Percentiles rank a stretch among this genome's conserved stretches.
Conservation (phyloP, 768 basidiomycete species). For the Bullera alba region DNA sequence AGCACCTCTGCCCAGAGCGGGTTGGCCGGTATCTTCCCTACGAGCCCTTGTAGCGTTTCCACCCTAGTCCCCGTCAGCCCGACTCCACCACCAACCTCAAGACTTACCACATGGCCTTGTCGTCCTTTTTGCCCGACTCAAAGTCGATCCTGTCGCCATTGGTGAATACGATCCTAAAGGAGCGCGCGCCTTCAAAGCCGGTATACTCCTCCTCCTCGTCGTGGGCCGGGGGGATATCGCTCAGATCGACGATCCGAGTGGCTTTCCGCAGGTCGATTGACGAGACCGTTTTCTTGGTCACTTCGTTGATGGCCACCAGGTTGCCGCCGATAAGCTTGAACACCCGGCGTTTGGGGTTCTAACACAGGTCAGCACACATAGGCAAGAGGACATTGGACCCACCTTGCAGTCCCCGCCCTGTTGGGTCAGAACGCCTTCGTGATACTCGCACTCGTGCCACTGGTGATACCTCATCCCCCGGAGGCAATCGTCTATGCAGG, state of each 20-base stretch:
- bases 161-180: conserved; percentile 67
- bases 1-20: conserved; percentile 83
- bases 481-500: conserved; percentile 86
- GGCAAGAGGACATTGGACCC: conserved; percentile 42
- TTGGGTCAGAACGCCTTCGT: conserved; percentile 87
- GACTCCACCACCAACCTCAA: conserved; percentile 5
- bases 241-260: conserved; percentile 64
- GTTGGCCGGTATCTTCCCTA: conserved; percentile 84
- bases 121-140: conserved; percentile 82
- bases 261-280: conserved; percentile 89
- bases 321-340: conserved; percentile 54
- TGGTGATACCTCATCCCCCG: conserved; percentile 79
- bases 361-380: background rate
- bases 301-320: conserved; percentile 76
- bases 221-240: background rate
- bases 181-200: too few relatives aligned
- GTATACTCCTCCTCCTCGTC: too few relatives aligned
- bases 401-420: conserved; percentile 87
- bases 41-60: conserved; percentile 70
- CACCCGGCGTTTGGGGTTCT: conserved; percentile 61
- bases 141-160: conserved; percentile 61
- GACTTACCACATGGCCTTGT: conserved; percentile 75
- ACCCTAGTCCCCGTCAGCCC: conserved; percentile 71
- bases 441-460: conserved; percentile 91
- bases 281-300: conserved; percentile 80